A percentile compares a stretch with the other conserved stretches of the same genome.
Evolutionary conservation across 768 basidiomycete species (phyloP).

Genomic region (Boletus sp.): DNA sequence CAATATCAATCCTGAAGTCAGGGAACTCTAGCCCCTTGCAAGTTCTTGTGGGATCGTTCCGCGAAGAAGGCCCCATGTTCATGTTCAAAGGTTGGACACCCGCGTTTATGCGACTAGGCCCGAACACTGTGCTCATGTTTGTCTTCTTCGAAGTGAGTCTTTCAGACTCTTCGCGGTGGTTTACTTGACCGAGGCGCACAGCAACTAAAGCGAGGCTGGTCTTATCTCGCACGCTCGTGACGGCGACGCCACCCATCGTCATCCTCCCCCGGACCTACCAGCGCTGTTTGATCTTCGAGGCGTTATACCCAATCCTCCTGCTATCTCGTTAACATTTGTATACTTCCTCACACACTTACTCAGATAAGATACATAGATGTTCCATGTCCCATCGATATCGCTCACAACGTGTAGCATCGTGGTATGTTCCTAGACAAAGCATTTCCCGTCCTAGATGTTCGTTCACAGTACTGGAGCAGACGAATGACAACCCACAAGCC

Average conservation of each 20-base stretch:
- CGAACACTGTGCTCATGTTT: slow-evolving; percentile 81
- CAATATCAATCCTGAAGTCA: slow-evolving; percentile 39
- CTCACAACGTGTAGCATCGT: slow-evolving; percentile 1
- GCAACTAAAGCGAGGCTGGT: slow-evolving; percentile 73
- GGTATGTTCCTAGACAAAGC: slow-evolving; percentile 7
- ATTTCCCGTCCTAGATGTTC: neutral
- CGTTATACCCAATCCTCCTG: neutral
- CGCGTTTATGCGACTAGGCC: slow-evolving; percentile 78
- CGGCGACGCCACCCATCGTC: neutral
- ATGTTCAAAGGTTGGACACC: slow-evolving; percentile 90
- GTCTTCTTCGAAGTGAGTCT: slow-evolving; percentile 75
- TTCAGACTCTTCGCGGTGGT: neutral
- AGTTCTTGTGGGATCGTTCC: slow-evolving; percentile 57
- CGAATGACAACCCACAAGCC: neutral
- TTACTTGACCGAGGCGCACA: slow-evolving; percentile 27
- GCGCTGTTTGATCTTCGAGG: neutral
- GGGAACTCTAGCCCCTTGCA: slow-evolving; percentile 45
- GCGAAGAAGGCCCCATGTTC: slow-evolving; percentile 72
- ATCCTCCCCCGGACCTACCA: neutral
- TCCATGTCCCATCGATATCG: neutral
- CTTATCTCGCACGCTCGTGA: slow-evolving; percentile 7
- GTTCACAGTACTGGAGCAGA: neutral
- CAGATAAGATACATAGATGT: slow-evolving; percentile 6
- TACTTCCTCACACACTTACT: neutral
- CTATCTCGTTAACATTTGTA: slow-evolving; percentile 3